Conservation (phyloP, 139 green algal species). For the Chlamydomonas sphaeroides region DNA sequence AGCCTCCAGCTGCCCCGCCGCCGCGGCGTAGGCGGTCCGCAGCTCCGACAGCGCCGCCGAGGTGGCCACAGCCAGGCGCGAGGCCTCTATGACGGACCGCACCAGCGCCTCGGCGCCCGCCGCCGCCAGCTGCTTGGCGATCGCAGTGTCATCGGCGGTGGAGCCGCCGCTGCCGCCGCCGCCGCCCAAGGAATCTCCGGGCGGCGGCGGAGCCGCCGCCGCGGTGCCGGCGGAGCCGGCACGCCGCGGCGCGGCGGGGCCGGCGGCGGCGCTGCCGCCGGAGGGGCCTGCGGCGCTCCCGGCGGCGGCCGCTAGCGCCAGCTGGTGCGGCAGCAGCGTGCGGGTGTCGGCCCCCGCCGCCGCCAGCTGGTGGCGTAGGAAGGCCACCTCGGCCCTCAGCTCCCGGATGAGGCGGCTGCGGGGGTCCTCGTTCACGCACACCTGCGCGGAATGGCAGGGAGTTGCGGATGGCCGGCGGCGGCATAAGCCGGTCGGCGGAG, state of each 20-base stretch:
- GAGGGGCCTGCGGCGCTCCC: too few relatives aligned
- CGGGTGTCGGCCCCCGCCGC: not conserved
- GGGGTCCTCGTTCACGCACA: slow-evolving; percentile 69
- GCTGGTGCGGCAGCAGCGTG: too few relatives aligned
- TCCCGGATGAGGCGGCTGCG: slow-evolving; percentile 62
- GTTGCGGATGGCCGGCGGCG: too few relatives aligned
- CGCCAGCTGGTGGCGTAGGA: slow-evolving; percentile 58
- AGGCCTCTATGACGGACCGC: slow-evolving; percentile 41
- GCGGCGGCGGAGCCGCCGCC: too few relatives aligned
- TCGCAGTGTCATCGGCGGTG: not conserved
- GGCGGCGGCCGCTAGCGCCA: not conserved
- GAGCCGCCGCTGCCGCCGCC: too few relatives aligned
- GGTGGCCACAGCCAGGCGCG: not conserved
- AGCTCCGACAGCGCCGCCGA: slow-evolving; percentile 13
- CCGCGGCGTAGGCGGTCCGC: slow-evolving; percentile 32
- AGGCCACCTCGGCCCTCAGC: slow-evolving; percentile 58
- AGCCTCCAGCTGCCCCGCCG: not conserved
- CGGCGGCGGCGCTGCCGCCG: too few relatives aligned
- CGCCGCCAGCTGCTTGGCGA: not conserved
- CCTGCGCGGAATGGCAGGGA: too few relatives aligned
- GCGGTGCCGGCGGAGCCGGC: too few relatives aligned
- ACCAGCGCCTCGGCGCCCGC: slow-evolving; percentile 11
- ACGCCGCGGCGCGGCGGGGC: too few relatives aligned
- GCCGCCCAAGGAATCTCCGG: too few relatives aligned
- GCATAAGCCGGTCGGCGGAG: too few relatives aligned